phyloP scores from a whole-genome alignment of 306 rosid species.

The Pachyrhizus erosus region DNA sequence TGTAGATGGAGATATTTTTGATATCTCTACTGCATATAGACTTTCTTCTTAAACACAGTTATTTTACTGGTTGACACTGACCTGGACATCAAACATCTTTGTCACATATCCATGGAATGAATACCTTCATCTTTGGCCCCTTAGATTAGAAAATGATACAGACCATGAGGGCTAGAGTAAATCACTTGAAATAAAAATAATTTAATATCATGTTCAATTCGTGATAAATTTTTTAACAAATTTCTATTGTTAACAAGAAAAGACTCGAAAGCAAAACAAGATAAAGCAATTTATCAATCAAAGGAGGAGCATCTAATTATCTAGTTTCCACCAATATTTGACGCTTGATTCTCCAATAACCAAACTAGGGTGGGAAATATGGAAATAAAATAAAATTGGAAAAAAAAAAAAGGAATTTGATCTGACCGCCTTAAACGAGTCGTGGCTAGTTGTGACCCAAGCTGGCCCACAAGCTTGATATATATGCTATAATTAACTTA shows the following conservation, averaged over 20 bases:
- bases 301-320: not conserved
- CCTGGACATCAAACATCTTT: no score
- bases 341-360: slow-evolving; percentile 11
- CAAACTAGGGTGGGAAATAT: not conserved
- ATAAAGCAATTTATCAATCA: not conserved
- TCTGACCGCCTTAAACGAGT: not conserved
- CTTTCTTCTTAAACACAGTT: no score
- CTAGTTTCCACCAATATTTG: not conserved
- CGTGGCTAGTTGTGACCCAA: not conserved
- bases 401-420: not conserved
- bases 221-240: not conserved
- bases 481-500: no score
- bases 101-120: no score
- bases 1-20: no score
- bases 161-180: no score
- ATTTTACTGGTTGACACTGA: no score
- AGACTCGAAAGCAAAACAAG: not conserved
- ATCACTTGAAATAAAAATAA: no score
- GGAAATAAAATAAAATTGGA: not conserved
- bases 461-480: not conserved
- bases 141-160: no score
- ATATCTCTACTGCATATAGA: no score
- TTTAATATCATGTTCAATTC: no score
- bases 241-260: not conserved
- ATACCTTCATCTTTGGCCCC: no score